A percentile compares a stretch with the other conserved stretches of the same genome.
These are phyloP conservation scores for Mercurialis annua DNA, from an alignment of 345 rosid species.

Conservation along the genomic window DNA sequence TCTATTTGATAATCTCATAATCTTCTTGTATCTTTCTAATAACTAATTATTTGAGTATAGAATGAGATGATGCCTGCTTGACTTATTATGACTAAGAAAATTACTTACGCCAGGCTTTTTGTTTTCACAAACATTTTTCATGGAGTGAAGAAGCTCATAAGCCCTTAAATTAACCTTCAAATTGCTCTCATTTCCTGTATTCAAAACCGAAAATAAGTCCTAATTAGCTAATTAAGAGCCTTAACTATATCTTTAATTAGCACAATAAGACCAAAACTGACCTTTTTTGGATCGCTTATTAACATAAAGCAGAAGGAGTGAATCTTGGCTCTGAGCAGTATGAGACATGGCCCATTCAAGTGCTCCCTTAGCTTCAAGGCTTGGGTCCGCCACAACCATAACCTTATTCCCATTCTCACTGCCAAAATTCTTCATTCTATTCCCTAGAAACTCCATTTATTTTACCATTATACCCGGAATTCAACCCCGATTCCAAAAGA, in stretches of 20 bases:
- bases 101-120: slow-evolving; percentile 69
- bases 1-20: no score
- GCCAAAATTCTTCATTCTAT: slow-evolving; percentile 11
- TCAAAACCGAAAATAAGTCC: neutral
- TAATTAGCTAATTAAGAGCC: neutral
- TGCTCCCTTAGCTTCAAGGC: slow-evolving; percentile 63
- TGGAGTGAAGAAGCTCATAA: slow-evolving; percentile 44
- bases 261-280: neutral
- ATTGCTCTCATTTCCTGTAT: slow-evolving; percentile 33
- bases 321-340: slow-evolving; percentile 52
- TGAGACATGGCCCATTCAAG: slow-evolving; percentile 91
- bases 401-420: slow-evolving; percentile 53
- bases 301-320: slow-evolving; percentile 57
- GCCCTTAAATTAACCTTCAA: slow-evolving; percentile 43
- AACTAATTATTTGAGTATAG: no score
- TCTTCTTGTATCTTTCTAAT: no score
- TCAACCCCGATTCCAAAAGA: slow-evolving; percentile 33
- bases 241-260: neutral
- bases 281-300: slow-evolving; percentile 42
- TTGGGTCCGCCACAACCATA: slow-evolving; percentile 82
- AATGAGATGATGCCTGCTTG: no score
- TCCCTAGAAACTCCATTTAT: slow-evolving; percentile 44
- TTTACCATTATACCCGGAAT: slow-evolving; percentile 40
- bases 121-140: slow-evolving; percentile 58
- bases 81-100: no score